phyloP scores from a whole-genome alignment of 805 yeast genomes.

The Ogataea ganodermae region DNA sequence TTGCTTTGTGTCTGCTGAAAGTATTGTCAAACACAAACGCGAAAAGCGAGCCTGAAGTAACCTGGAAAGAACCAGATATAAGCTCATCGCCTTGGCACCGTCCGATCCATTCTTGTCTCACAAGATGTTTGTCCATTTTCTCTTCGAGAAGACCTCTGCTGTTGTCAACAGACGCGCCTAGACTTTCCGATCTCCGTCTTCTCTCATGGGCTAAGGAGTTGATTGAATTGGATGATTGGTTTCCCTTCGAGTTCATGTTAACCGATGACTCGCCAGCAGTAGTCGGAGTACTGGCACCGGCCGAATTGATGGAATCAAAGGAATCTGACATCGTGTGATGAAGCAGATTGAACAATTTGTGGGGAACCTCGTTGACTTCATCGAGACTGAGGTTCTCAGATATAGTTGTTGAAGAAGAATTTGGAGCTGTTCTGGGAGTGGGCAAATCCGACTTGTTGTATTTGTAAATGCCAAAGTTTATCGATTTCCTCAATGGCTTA shows the following conservation, averaged over 20 bases:
- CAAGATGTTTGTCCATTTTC: slow-evolving; percentile 54
- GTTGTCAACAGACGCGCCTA: slow-evolving; percentile 40
- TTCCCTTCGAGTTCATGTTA: background rate
- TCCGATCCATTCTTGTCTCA: slow-evolving; percentile 55
- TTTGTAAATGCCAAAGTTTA: slow-evolving; percentile 40
- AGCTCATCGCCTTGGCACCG: slow-evolving; percentile 60
- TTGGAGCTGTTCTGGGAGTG: slow-evolving; percentile 17
- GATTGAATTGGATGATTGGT: background rate
- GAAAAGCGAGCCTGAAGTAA: slow-evolving; percentile 64
- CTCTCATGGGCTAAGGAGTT: slow-evolving; percentile 5
- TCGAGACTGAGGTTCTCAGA: slow-evolving; percentile 28
- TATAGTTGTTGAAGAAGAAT: slow-evolving; percentile 17
- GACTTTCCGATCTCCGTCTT: slow-evolving; percentile 20
- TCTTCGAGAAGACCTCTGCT: slow-evolving; percentile 44
- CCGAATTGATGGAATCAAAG: slow-evolving; percentile 24
- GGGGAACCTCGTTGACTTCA: slow-evolving; percentile 35
- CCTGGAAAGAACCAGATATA: slow-evolving; percentile 62
- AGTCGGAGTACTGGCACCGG: background rate
- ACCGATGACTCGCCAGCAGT: slow-evolving; percentile 5
- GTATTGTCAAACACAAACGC: slow-evolving; percentile 94
- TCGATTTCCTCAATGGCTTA: slow-evolving; percentile 71
- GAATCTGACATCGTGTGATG: slow-evolving; percentile 24
- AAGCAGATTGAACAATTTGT: slow-evolving; percentile 27
- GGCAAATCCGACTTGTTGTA: slow-evolving; percentile 25
- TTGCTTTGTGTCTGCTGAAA: slow-evolving; percentile 80